A percentile compares a stretch with the other conserved stretches of the same genome.
Conservation (phyloP, 148 eudicot genomes). For the Polygonum aviculare region DNA sequence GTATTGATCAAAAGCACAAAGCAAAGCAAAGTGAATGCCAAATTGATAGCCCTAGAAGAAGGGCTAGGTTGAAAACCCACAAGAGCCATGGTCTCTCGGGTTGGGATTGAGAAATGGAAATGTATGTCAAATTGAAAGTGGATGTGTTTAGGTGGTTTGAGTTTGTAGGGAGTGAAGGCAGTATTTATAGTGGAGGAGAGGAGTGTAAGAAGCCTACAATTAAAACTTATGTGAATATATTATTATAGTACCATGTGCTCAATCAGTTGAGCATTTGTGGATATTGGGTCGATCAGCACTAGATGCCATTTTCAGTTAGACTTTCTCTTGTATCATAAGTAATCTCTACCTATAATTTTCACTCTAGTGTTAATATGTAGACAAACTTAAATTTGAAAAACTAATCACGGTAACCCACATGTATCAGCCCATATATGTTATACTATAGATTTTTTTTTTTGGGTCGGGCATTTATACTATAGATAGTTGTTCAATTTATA, state of each 20-base stretch:
- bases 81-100: background rate
- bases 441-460: too few species aligned
- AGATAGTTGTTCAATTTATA: too few species aligned
- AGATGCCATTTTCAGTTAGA: background rate
- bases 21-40: background rate
- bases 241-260: background rate
- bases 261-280: background rate
- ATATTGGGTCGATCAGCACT: slow-evolving; percentile 1
- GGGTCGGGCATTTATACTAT: too few species aligned
- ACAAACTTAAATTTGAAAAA: background rate
- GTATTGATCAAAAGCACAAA: background rate
- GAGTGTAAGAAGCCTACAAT: background rate
- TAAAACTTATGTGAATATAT: background rate
- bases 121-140: background rate
- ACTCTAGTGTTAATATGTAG: background rate
- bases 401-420: background rate
- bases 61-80: background rate
- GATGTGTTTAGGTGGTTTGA: background rate
- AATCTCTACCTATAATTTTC: background rate
- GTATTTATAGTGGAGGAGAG: slow-evolving; percentile 1
- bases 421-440: background rate
- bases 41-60: background rate
- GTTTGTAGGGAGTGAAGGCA: background rate
- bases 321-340: background rate
- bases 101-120: background rate